Evolutionary conservation across 495 filamentous ascomycete species (phyloP), one percentile per base, ranked within the genome.

Genomic region (Trichoderma erinaceum): DNA sequence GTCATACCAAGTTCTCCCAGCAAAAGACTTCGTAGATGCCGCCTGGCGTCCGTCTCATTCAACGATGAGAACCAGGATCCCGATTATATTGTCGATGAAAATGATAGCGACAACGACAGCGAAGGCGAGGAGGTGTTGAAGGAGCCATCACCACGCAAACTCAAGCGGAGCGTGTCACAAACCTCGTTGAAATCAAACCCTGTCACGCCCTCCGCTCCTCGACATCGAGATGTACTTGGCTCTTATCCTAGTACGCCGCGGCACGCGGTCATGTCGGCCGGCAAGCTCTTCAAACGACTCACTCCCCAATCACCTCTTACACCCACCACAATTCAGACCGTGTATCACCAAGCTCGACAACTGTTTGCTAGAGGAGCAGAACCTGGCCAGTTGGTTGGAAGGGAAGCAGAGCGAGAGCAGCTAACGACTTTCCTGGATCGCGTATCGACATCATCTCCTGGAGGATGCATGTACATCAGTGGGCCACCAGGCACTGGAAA

Each of bases 401-500:
- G 95, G 46, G 92, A 97, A 43, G 78, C 85, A 0, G 95, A 99
- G 74, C 85, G 89, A 65, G 78, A 84, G 23, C 87, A 93, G 66
- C 78, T 99, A 27, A 76, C 79, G 4, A 71, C 71, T 0, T 97
- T 98, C 70, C 81, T 99, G 50, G 78, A 84, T 44, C 81, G 85
- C 48, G 86, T 89, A 69, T 77, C 89, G 12, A 77, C 82, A 13
- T 46, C 41, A 32, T 80, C 80, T 12, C 83, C 84, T 23, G 89
- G 90, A 64, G 92, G 92, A n/a, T 97, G 93, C 74, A 83, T 97
- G 46, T 99, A 99, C 74, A 88, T 99, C 71, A 97, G 92, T 71
- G 95, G 95, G 0, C 95, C 95, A 38, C 95, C 95, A 2, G 95
- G 95, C 1, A 98, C 96, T 5, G 95, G 95, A 8, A 99, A 99